Evolutionary conservation across 2,329 filamentous ascomycete genomes (phyloP), one percentile per base, ranked within the genome.

Genomic region (Colletotrichum sp.): DNA sequence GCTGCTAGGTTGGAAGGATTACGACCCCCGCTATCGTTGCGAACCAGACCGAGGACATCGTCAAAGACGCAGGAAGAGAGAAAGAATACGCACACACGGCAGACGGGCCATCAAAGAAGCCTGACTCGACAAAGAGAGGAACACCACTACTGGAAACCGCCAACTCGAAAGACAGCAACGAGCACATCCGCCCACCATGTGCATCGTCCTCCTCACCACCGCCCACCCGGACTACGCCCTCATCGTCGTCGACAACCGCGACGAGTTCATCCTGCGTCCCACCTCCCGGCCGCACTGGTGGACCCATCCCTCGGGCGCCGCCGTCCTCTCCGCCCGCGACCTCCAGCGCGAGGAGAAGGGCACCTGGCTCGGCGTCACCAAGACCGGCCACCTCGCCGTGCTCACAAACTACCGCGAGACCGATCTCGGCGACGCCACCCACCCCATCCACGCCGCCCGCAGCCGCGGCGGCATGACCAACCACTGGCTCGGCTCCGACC

Each of bases 191-290:
- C 28, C 62, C 34, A 26, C 21, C 74, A 96, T 96, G 94, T 96
- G 95, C 83, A 96, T 96, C 85, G 93, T 92, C 65, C 87, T 96
- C 62, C 87, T 95, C 75, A 95, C 94, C 30, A 96, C 94, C 21
- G 90, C 93, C 62, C 94, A 96, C 82, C 94, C 95, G 12, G 88
- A 90, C 79, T 96, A 96, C 84, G 90, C 93, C 30, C 88, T 96
- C 76, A 94, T 96, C 80, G 86, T 95, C 76, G 88, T 96, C 82
- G 92, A 96, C 85, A 96, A 96, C 83, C 91, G 95, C 80, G 95
- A 96, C 86, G 94, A 93, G 82, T 93, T 90, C 84, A 91, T 93
- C 78, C 87, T 93, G 16, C 88, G 92, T 32, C 92, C 92, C 6
- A 93, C 92, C 3, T 92, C 90, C 69, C 87, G 90, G 75, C 92